Evolutionary conservation across 257 asterid genomes (phyloP), one percentile per base, ranked within the genome.

Genomic region (Henckelia pumila): DNA sequence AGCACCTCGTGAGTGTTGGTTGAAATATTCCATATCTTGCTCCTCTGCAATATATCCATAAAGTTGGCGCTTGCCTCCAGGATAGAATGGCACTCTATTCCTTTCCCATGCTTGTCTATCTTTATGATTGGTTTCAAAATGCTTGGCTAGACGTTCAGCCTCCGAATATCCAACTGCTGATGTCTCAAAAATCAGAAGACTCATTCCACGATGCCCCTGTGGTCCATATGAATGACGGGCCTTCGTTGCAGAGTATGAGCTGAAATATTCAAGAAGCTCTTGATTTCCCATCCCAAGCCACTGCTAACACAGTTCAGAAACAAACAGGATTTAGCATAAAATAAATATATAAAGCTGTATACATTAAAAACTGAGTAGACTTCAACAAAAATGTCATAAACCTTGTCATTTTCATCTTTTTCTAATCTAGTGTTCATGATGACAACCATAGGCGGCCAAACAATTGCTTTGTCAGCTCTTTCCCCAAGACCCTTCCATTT

Each of bases 261-360:
- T 59, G 71, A 88, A 86, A 58, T 65, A 75, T 1, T 77, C 81
- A 1, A 73, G 78, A 63, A 88, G 82, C 75, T 86, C 91, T 59
- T 76, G 84, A 70, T 79, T 86, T 9, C 88, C 91, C 96, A 88
- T 86, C 40, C 93, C 96, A 37, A 62, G 74, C 93, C 96, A 88
- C 92, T 87, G 78, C 21, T 62, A 40, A 64, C 16, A 57, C 20
- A 73, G 59, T 59, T 70, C 57, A 67, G 21, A 61, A 50, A 59
- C 37, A 69, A 22, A 59, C 44, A 63, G 56, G 66, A 71, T 21
- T 75, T 58, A 68, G 75, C 5, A 23, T 63, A 64, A 60, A 66
- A 70, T 68, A 53, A 76, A 63, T 37, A 8, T 63, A 49, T 33
- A 64, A 56, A 66, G 56, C 44, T 22, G 29, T 16, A 63, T 62